Conservation (phyloP, 2,329 filamentous ascomycete genomes). For the Elsinoe australis region DNA sequence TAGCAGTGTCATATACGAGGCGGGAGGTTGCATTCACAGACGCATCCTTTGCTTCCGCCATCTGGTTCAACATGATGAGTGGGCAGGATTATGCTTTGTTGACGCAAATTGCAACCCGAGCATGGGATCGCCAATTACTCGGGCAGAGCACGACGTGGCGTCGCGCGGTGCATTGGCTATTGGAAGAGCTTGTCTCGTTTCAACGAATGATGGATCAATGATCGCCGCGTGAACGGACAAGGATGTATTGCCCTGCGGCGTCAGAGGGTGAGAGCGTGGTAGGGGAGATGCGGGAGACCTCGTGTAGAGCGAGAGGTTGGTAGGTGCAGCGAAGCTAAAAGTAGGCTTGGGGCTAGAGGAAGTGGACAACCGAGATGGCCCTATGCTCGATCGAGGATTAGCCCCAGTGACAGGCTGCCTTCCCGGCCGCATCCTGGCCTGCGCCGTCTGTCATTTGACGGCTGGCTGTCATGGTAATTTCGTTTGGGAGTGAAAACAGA, state of each 20-base stretch:
- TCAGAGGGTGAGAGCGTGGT: constrained; percentile 12
- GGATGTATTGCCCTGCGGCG: constrained; percentile 10
- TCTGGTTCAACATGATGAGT: not conserved
- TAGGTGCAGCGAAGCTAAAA: constrained; percentile 9
- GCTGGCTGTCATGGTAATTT: constrained; percentile 4
- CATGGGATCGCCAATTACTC: constrained; percentile 13
- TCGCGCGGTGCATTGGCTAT: constrained; percentile 8
- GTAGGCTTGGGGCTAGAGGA: constrained; percentile 10
- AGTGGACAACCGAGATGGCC: constrained; percentile 11
- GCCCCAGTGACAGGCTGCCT: not conserved
- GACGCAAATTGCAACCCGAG: constrained; percentile 13
- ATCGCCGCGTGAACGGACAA: constrained; percentile 12
- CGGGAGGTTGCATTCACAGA: constrained; percentile 5
- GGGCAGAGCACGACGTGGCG: constrained; percentile 9
- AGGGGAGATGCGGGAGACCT: constrained; percentile 10
- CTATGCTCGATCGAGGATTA: not conserved
- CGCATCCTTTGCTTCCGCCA: constrained; percentile 1
- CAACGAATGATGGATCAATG: constrained; percentile 15
- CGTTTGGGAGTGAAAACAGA: constrained; percentile 2
- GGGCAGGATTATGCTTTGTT: constrained; percentile 6
- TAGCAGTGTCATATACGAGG: constrained; percentile 11
- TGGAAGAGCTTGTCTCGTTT: constrained; percentile 9
- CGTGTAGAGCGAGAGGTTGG: constrained; percentile 15
- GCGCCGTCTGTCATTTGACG: constrained; percentile 11
- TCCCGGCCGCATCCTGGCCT: constrained; percentile 7